A percentile compares a stretch with the other conserved stretches of the same genome.
These are phyloP conservation scores for Globisporangium carolinianum DNA, from an alignment of 352 stramenopile species.

Conservation along the genomic window DNA sequence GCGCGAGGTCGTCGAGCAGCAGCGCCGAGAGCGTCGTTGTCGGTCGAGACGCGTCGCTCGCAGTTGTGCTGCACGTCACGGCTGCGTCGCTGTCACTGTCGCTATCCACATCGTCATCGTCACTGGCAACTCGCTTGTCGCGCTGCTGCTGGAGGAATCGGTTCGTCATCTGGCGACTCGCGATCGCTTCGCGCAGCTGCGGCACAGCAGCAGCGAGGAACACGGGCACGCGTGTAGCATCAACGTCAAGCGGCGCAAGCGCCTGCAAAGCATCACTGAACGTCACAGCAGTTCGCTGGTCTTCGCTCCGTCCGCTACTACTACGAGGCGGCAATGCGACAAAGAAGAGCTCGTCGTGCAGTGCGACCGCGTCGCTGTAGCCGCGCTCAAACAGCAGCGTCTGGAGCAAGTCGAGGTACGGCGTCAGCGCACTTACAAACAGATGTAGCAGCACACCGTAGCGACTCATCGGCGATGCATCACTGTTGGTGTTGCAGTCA, in stretches of 20 bases:
- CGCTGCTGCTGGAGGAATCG: slow-evolving; percentile 38
- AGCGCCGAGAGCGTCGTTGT: slow-evolving; percentile 3
- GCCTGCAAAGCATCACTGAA: slow-evolving; percentile 34
- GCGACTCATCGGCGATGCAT: slow-evolving; percentile 12
- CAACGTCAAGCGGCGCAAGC: slow-evolving; percentile 40
- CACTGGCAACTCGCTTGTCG: background rate
- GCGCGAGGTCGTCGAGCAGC: slow-evolving; percentile 4
- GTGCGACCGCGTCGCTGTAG: slow-evolving; percentile 26
- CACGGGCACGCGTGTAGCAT: slow-evolving; percentile 23
- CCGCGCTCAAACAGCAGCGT: slow-evolving; percentile 40
- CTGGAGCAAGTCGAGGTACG: slow-evolving; percentile 48
- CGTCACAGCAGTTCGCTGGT: slow-evolving; percentile 5
- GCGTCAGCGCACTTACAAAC: slow-evolving; percentile 33
- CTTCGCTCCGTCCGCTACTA: too few species aligned
- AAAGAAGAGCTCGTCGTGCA: slow-evolving; percentile 58
- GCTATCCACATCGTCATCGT: background rate
- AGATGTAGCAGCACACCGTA: slow-evolving; percentile 42
- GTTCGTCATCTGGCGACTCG: slow-evolving; percentile 62
- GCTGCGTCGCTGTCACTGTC: background rate
- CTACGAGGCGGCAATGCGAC: slow-evolving; percentile 4
- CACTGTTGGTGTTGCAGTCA: background rate
- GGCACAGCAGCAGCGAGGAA: slow-evolving; percentile 33
- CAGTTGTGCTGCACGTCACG: background rate
- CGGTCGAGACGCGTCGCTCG: background rate
- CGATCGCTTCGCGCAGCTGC: slow-evolving; percentile 38